Evolutionary conservation across 257 asterid species (phyloP).

Genomic region (Anisodus acutangulus): DNA sequence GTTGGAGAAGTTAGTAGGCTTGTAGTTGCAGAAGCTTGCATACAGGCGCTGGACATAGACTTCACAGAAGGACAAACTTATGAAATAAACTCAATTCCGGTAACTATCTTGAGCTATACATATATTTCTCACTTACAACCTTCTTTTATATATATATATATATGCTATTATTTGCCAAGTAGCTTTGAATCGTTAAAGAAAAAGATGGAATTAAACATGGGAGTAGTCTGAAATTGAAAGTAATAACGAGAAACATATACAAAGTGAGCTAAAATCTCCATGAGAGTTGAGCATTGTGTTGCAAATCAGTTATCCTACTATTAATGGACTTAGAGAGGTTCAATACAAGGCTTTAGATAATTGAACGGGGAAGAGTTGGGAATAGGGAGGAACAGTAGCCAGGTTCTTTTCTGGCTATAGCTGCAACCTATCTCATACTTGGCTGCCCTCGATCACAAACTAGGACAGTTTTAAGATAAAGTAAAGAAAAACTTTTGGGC

Average conservation of each 20-base stretch:
- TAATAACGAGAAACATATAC: not conserved
- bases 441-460: not conserved
- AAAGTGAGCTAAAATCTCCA: not conserved
- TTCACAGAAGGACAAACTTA: conserved; percentile 75
- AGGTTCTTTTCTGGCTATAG: not conserved
- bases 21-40: conserved; percentile 95
- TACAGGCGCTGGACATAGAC: conserved; percentile 85
- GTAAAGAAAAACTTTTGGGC: not conserved
- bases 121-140: not conserved
- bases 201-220: not conserved
- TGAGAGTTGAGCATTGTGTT: not conserved
- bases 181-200: not conserved
- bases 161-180: conserved; percentile 6
- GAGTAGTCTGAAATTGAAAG: not conserved
- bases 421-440: not conserved
- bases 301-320: not conserved
- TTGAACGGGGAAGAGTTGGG: not conserved
- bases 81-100: conserved; percentile 88
- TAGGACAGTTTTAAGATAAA: not conserved
- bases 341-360: not conserved
- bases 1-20: conserved; percentile 95
- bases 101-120: conserved; percentile 33
- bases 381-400: not conserved
- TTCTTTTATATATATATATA: not conserved
- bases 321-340: not conserved